A percentile compares a stretch with the other conserved stretches of the same genome.
Conservation (phyloP, 164 flowering plant genomes). For the Sextonia rubra region DNA sequence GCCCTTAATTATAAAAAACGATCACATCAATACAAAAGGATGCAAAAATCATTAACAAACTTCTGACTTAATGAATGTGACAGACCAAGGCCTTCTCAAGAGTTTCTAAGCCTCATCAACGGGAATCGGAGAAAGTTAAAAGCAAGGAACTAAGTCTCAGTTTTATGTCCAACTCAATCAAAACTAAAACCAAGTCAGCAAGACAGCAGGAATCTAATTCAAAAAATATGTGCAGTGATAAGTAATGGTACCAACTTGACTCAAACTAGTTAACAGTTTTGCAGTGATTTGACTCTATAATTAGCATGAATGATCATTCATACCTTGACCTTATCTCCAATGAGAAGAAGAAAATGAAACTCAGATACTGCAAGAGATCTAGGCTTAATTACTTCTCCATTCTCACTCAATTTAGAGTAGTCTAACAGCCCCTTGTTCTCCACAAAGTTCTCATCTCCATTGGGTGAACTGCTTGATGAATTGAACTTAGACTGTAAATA, state of each 20-base stretch:
- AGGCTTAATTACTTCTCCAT: constrained; percentile 67
- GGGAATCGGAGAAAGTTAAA: background rate
- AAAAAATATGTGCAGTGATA: background rate
- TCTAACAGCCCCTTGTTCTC: constrained; percentile 93
- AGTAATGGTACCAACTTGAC: background rate
- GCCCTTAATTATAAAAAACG: too few species aligned
- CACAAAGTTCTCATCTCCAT: constrained; percentile 97
- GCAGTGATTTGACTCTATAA: background rate
- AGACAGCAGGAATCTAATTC: too few species aligned
- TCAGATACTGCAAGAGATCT: constrained; percentile 89
- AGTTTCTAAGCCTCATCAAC: background rate
- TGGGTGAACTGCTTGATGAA: constrained; percentile 48
- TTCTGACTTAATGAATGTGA: background rate
- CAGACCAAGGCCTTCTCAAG: background rate
- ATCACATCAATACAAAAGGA: background rate
- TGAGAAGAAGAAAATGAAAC: constrained; percentile 89
- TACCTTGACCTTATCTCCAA: constrained; percentile 94
- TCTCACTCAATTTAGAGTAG: constrained; percentile 74
- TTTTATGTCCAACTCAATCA: too few species aligned
- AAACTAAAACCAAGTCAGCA: background rate
- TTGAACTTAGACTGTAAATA: constrained; percentile 10
- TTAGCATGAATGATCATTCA: constrained; percentile 8
- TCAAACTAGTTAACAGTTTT: background rate
- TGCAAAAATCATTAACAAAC: background rate
- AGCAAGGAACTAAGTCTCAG: too few species aligned